A percentile compares a stretch with the other conserved stretches of the same genome.
These are phyloP conservation scores for Leccinum disarticulatum DNA, from an alignment of 768 basidiomycete species.

Conservation along the genomic window DNA sequence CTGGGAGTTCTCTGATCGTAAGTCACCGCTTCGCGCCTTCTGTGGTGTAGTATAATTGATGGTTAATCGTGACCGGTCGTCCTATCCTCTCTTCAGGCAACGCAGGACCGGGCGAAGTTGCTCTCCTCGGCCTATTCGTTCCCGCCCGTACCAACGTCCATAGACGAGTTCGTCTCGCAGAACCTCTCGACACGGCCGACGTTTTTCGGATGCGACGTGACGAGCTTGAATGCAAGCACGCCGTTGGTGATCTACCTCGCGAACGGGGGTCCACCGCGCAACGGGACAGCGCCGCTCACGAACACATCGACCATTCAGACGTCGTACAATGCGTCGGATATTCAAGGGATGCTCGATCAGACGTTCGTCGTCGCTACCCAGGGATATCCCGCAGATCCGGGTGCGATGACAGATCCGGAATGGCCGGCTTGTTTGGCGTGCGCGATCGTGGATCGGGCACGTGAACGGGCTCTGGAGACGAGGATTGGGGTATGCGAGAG, in stretches of 20 bases:
- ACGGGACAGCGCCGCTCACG: conserved; percentile 38
- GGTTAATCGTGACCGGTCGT: background rate
- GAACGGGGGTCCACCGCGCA: conserved; percentile 46
- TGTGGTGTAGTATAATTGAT: background rate
- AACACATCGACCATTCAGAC: conserved; percentile 44
- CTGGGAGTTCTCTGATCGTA: conserved; percentile 29
- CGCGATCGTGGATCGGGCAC: conserved; percentile 48
- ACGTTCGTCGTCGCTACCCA: conserved; percentile 44
- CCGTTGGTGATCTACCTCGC: conserved; percentile 62
- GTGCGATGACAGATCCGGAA: conserved; percentile 35
- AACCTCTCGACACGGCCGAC: conserved; percentile 40
- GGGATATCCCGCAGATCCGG: conserved; percentile 34
- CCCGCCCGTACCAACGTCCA: conserved; percentile 31
- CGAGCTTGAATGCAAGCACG: conserved; percentile 28
- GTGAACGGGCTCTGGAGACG: conserved; percentile 23
- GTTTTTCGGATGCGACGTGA: conserved; percentile 46
- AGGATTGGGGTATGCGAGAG: conserved; percentile 32
- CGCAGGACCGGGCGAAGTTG: conserved; percentile 40
- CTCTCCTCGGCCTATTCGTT: conserved; percentile 35
- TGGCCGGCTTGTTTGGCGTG: conserved; percentile 55
- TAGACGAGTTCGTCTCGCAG: conserved; percentile 34
- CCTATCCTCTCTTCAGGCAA: conserved; percentile 16
- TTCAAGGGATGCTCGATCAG: conserved; percentile 48
- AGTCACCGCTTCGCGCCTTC: conserved; percentile 2
- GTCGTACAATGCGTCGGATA: conserved; percentile 36